phyloP scores from a whole-genome alignment of 345 rosid species.

The Theobroma cacao region DNA sequence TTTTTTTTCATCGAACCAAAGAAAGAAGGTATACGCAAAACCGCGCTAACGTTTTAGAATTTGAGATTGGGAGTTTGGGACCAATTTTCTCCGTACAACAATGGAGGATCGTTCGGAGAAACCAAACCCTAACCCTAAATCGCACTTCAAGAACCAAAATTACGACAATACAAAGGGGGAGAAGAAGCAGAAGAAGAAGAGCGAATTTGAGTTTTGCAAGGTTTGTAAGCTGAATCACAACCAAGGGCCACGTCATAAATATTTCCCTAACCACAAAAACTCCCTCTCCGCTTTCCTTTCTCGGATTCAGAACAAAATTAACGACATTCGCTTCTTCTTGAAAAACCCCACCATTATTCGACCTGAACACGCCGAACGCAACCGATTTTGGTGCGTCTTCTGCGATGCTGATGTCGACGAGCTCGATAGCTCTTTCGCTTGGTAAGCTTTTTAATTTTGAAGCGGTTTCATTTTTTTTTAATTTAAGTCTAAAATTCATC shows the following conservation, averaged over 20 bases:
- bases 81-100: not conserved
- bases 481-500: not conserved
- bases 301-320: conserved; percentile 59
- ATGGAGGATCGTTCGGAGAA: conserved; percentile 9
- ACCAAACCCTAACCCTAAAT: conserved; percentile 12
- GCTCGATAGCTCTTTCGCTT: conserved; percentile 60
- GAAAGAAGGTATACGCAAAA: too few species aligned
- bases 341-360: conserved; percentile 55
- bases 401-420: conserved; percentile 72
- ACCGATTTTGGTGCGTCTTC: conserved; percentile 82
- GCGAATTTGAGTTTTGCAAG: conserved; percentile 66
- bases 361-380: conserved; percentile 51
- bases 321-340: conserved; percentile 63
- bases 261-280: conserved; percentile 66
- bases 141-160: not conserved
- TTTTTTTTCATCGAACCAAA: too few species aligned
- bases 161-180: not conserved
- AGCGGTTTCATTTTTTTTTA: not conserved
- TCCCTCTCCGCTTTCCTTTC: conserved; percentile 51
- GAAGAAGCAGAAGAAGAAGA: conserved; percentile 24
- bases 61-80: not conserved
- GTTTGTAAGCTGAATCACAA: conserved; percentile 70
- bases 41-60: not conserved
- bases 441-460: conserved; percentile 36
- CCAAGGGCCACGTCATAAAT: conserved; percentile 70